phyloP scores from a whole-genome alignment of 257 asterid species.

The Forsythia viridissima region DNA sequence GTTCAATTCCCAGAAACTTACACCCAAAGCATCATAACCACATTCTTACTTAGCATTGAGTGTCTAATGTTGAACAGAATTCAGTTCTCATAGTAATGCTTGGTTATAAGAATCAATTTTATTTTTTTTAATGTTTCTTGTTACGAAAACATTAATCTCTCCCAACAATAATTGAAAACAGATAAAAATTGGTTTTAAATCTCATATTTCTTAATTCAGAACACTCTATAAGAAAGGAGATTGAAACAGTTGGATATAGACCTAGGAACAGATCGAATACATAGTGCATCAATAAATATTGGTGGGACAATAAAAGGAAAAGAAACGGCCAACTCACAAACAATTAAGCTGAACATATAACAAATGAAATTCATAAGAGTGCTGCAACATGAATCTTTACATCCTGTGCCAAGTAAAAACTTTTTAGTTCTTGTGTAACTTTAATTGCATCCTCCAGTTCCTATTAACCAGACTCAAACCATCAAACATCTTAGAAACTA shows the following conservation, averaged over 20 bases:
- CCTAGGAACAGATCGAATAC: not conserved
- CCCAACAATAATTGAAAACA: not conserved
- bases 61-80: too few relatives aligned
- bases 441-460: conserved; percentile 4
- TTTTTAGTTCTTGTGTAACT: not conserved
- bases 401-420: not conserved
- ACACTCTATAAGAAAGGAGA: not conserved
- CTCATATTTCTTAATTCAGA: not conserved
- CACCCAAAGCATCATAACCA: not conserved
- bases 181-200: not conserved
- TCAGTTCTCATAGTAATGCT: too few relatives aligned
- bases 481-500: not conserved
- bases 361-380: not conserved
- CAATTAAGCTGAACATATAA: too few relatives aligned
- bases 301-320: not conserved
- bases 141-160: not conserved
- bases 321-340: not conserved
- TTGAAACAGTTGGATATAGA: too few relatives aligned
- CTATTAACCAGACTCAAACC: not conserved
- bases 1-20: not conserved
- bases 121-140: too few relatives aligned
- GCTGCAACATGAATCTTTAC: not conserved
- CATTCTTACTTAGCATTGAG: too few relatives aligned
- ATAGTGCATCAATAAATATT: not conserved
- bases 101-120: too few relatives aligned